phyloP scores from a whole-genome alignment of 495 filamentous ascomycete species.

The Chaetomidium leptoderma region DNA sequence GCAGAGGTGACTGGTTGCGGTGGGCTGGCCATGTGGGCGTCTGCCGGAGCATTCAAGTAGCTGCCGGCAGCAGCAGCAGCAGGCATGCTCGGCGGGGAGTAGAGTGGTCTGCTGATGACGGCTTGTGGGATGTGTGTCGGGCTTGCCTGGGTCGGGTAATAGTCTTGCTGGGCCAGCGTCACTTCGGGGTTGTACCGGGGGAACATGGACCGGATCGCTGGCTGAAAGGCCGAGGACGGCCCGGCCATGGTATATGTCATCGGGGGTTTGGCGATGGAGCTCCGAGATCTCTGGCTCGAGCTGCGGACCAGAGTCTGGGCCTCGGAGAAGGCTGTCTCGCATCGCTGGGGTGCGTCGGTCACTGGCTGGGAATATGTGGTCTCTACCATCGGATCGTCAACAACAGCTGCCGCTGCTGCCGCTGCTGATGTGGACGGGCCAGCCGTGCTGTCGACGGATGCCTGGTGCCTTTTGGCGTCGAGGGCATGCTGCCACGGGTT shows the following conservation, averaged over 20 bases:
- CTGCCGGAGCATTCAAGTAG: not conserved
- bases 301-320: slow-evolving; percentile 48
- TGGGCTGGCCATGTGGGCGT: not conserved
- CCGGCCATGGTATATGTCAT: slow-evolving; percentile 29
- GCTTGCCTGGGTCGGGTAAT: slow-evolving; percentile 56
- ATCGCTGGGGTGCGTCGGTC: slow-evolving; percentile 38
- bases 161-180: slow-evolving; percentile 63
- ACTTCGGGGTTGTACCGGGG: slow-evolving; percentile 73
- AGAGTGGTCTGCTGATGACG: slow-evolving; percentile 53
- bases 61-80: slow-evolving; percentile 24
- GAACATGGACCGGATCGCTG: slow-evolving; percentile 59
- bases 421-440: slow-evolving; percentile 25
- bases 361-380: slow-evolving; percentile 27
- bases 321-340: slow-evolving; percentile 49
- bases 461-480: slow-evolving; percentile 20
- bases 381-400: slow-evolving; percentile 27
- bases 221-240: slow-evolving; percentile 23
- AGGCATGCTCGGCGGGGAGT: slow-evolving; percentile 43
- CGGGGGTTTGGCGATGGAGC: slow-evolving; percentile 47
- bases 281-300: slow-evolving; percentile 44
- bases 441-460: slow-evolving; percentile 15
- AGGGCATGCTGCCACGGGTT: slow-evolving; percentile 36
- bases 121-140: slow-evolving; percentile 52
- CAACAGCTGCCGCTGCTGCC: slow-evolving; percentile 22
- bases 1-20: slow-evolving; percentile 2